Percentiles rank a stretch among this genome's conserved stretches.
phyloP scores from a whole-genome alignment of 768 basidiomycete genomes.

The Calocera cornea region DNA sequence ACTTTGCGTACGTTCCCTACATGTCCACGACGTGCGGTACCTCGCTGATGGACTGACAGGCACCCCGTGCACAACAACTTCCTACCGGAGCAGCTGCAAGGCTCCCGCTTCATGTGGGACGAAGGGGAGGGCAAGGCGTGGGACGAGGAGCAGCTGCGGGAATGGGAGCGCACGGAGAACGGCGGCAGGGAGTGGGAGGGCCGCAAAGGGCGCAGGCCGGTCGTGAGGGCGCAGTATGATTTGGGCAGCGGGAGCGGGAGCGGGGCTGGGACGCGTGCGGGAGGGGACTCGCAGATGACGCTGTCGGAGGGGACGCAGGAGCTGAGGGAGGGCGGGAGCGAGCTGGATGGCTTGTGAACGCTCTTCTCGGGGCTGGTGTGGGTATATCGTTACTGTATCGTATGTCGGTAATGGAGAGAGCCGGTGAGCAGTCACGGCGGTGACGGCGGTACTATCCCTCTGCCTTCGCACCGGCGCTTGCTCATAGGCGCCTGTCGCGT shows the following conservation, averaged over 20 bases:
- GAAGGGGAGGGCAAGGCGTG: slow-evolving; percentile 40
- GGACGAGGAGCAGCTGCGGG: slow-evolving; percentile 44
- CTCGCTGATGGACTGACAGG: slow-evolving; percentile 18
- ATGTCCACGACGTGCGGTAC: neutral
- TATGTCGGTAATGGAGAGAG: no score
- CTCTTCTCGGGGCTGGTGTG: neutral
- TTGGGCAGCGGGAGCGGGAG: neutral
- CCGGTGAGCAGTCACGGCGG: no score
- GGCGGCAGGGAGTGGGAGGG: slow-evolving; percentile 38
- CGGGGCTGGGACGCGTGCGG: no score
- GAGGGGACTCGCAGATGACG: neutral
- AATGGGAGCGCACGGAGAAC: slow-evolving; percentile 45
- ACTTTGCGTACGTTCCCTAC: slow-evolving; percentile 31
- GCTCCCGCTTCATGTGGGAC: slow-evolving; percentile 32
- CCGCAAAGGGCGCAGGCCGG: slow-evolving; percentile 1
- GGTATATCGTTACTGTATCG: no score
- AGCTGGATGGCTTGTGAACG: neutral
- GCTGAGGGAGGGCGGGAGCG: neutral
- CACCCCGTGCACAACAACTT: slow-evolving; percentile 57
- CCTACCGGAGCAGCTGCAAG: slow-evolving; percentile 38
- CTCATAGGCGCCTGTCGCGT: no score
- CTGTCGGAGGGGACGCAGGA: neutral
- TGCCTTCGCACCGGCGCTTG: no score
- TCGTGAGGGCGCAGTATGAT: neutral
- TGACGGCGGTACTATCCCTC: no score